phyloP scores from a whole-genome alignment of 2,329 filamentous ascomycete species.

The Aspergillus unguis region DNA sequence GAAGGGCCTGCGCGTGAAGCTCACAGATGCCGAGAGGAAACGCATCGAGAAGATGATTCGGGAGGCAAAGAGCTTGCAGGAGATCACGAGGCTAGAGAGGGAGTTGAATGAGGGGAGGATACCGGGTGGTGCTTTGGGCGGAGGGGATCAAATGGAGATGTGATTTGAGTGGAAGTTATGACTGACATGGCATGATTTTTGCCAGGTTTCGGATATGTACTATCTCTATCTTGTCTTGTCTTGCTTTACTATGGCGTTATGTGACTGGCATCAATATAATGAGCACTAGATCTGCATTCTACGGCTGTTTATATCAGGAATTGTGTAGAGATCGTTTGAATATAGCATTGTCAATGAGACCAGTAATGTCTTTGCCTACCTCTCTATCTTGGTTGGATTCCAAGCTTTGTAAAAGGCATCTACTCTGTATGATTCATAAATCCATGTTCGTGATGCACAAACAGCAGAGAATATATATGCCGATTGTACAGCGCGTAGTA shows the following conservation, averaged over 20 bases:
- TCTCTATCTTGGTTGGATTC: too few relatives aligned
- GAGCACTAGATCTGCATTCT: background rate
- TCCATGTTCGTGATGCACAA: too few relatives aligned
- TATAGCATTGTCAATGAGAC: too few relatives aligned
- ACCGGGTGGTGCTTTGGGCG: conserved; percentile 57
- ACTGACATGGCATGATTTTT: background rate
- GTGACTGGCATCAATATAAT: background rate
- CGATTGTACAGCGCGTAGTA: too few relatives aligned
- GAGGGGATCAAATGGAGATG: conserved; percentile 39
- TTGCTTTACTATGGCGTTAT: conserved; percentile 3
- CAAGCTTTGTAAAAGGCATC: too few relatives aligned
- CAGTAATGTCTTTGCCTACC: too few relatives aligned
- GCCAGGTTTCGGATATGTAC: background rate
- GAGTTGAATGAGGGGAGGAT: conserved; percentile 85
- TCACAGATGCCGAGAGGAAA: conserved; percentile 85
- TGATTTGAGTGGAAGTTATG: conserved; percentile 21
- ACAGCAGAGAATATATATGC: too few relatives aligned
- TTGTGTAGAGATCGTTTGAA: too few relatives aligned
- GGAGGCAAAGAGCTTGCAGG: conserved; percentile 82
- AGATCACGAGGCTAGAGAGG: conserved; percentile 87
- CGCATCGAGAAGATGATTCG: conserved; percentile 81
- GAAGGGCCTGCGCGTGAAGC: conserved; percentile 72
- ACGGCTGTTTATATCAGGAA: background rate
- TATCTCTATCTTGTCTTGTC: background rate
- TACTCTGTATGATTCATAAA: too few relatives aligned